These are phyloP conservation scores for Phytophthora tentaculata DNA, from an alignment of 352 stramenopile genomes.

Conservation along the genomic window DNA sequence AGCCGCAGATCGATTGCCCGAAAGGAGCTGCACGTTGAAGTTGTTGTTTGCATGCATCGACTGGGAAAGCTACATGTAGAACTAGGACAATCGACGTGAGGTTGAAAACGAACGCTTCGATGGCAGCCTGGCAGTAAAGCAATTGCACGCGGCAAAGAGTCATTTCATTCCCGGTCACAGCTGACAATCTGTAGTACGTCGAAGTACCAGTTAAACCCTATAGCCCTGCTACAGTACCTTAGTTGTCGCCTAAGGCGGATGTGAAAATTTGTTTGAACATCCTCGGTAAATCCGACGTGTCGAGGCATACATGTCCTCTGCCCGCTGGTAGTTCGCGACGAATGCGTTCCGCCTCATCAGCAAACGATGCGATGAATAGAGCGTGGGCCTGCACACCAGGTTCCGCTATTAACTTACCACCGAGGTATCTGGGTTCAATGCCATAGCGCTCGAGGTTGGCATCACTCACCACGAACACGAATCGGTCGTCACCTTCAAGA, in stretches of 20 bases:
- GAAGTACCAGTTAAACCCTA: no score
- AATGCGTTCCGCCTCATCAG: slow-evolving; percentile 79
- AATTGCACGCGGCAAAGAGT: no score
- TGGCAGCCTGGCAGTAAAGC: no score
- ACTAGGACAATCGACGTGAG: neutral
- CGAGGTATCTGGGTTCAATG: slow-evolving; percentile 64
- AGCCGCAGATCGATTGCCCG: neutral
- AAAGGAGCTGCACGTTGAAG: slow-evolving; percentile 2
- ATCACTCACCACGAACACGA: slow-evolving; percentile 95
- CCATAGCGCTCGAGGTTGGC: slow-evolving; percentile 96
- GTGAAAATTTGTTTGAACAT: slow-evolving; percentile 91
- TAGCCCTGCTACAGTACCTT: slow-evolving; percentile 1
- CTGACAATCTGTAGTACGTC: no score
- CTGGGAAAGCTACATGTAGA: no score
- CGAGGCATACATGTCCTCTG: slow-evolving; percentile 78
- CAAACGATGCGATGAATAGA: slow-evolving; percentile 88
- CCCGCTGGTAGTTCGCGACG: slow-evolving; percentile 65
- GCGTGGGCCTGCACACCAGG: slow-evolving; percentile 72
- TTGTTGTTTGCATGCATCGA: neutral
- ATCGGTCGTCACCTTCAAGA: slow-evolving; percentile 74
- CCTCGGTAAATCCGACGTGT: slow-evolving; percentile 78
- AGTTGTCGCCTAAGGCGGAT: slow-evolving; percentile 44
- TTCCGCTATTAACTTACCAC: slow-evolving; percentile 58
- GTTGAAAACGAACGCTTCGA: neutral
- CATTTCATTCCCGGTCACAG: no score